phyloP scores from a whole-genome alignment of 257 asterid genomes.

The Scutellaria galericulata region DNA sequence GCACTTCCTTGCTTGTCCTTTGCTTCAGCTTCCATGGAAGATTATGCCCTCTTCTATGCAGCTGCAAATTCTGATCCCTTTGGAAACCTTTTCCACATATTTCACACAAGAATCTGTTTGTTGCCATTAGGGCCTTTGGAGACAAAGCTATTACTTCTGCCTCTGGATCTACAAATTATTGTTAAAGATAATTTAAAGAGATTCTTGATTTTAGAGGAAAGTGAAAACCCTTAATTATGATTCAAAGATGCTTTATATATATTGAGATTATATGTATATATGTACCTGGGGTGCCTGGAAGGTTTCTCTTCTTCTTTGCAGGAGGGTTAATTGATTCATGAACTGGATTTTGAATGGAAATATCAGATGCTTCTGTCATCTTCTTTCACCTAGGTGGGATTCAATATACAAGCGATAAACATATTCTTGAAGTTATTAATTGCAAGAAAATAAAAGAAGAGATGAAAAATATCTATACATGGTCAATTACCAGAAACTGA shows the following conservation, averaged over 20 bases:
- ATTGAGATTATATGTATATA: too few species aligned
- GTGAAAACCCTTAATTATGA: too few species aligned
- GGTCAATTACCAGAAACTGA: conserved; percentile 34
- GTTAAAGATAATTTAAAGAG: too few species aligned
- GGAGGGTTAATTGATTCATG: conserved; percentile 57
- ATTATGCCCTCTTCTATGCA: conserved; percentile 55
- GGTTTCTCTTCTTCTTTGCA: conserved; percentile 79
- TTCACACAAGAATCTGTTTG: conserved; percentile 82
- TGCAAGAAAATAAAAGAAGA: conserved; percentile 1
- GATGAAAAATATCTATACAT: conserved; percentile 33
- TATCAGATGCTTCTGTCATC: conserved; percentile 62
- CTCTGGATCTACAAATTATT: conserved; percentile 61
- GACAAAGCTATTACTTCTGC: conserved; percentile 84
- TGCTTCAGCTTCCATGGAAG: conserved; percentile 39
- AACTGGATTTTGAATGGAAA: conserved; percentile 44
- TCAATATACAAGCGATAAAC: background rate
- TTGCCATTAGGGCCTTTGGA: conserved; percentile 87
- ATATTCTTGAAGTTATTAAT: background rate
- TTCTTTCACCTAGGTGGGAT: conserved; percentile 22
- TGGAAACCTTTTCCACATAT: conserved; percentile 92
- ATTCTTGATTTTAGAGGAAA: too few species aligned
- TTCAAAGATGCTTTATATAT: too few species aligned
- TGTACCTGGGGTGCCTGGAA: conserved; percentile 84
- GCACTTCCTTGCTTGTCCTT: conserved; percentile 62
- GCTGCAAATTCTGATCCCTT: conserved; percentile 82